Percentiles rank a stretch among this genome's conserved stretches.
phyloP scores from a whole-genome alignment of 2,329 filamentous ascomycete genomes.

The Microcera coccophila region DNA sequence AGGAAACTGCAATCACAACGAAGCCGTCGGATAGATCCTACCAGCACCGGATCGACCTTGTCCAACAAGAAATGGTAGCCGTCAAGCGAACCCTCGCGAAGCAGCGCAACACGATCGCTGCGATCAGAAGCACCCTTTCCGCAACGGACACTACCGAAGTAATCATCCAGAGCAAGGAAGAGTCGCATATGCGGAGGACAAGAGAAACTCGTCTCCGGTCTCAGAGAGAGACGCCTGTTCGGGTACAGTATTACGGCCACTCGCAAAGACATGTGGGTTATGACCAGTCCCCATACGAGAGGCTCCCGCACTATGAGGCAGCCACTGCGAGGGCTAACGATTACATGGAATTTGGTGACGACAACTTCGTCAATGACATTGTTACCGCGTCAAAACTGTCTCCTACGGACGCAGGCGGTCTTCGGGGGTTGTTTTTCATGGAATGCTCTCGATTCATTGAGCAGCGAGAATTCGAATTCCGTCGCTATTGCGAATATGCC shows the following conservation, averaged over 20 bases:
- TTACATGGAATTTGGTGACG: slow-evolving; percentile 19
- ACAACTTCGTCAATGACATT: slow-evolving; percentile 25
- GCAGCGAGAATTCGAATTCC: slow-evolving; percentile 34
- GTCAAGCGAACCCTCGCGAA: slow-evolving; percentile 34
- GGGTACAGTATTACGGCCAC: background rate
- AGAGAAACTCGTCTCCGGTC: background rate
- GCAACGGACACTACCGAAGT: slow-evolving; percentile 14
- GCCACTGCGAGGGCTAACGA: slow-evolving; percentile 10
- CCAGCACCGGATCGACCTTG: slow-evolving; percentile 38
- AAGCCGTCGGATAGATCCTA: slow-evolving; percentile 39
- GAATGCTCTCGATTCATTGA: slow-evolving; percentile 39
- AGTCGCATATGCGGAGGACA: slow-evolving; percentile 5
- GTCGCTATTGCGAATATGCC: slow-evolving; percentile 28
- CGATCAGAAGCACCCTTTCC: slow-evolving; percentile 22
- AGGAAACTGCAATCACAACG: slow-evolving; percentile 40
- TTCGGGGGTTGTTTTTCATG: slow-evolving; percentile 36
- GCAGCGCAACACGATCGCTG: slow-evolving; percentile 31
- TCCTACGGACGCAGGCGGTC: slow-evolving; percentile 35
- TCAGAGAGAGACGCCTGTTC: background rate
- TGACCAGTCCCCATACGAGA: background rate
- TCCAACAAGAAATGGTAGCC: slow-evolving; percentile 40
- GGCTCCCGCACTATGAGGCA: background rate
- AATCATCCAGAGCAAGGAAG: slow-evolving; percentile 12
- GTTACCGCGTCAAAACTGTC: slow-evolving; percentile 33
- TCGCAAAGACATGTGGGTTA: background rate